Conservation (phyloP, 1,284 basidiomycete species). For the Cutaneotrichosporon mucoides region DNA sequence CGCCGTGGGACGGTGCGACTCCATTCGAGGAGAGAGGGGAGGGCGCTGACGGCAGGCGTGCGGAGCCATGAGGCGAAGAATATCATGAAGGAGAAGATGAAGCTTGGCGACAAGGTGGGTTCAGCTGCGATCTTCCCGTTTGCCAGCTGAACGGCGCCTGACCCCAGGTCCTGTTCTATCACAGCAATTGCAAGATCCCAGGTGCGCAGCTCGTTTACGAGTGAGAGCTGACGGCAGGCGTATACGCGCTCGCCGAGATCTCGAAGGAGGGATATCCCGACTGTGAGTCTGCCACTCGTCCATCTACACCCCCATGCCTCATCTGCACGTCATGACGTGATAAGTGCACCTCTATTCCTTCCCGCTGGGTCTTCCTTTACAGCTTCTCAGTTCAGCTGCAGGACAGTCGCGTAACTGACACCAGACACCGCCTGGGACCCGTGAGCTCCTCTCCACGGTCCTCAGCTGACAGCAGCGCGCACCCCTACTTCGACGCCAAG, state of each 20-base stretch:
- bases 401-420: conserved; percentile 4
- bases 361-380: neutral
- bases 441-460: conserved; percentile 39
- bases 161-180: conserved; percentile 65
- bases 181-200: conserved; percentile 86
- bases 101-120: conserved; percentile 69
- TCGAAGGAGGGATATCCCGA: conserved; percentile 83
- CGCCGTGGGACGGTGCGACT: conserved; percentile 77
- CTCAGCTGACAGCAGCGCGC: conserved; percentile 36
- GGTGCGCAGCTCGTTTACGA: conserved; percentile 51
- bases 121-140: too few species aligned
- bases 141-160: neutral
- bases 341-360: neutral
- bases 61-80: conserved; percentile 87
- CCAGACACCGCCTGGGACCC: conserved; percentile 83
- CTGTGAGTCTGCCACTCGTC: conserved; percentile 55
- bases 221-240: conserved; percentile 53
- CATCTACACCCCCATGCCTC: neutral
- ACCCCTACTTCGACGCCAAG: conserved; percentile 90
- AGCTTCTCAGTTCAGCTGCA: neutral
- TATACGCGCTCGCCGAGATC: conserved; percentile 79
- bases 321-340: too few species aligned
- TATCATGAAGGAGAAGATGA: conserved; percentile 83
- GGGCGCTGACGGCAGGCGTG: conserved; percentile 30
- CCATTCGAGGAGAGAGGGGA: neutral